These are phyloP conservation scores for Blastomyces gilchristii DNA, from an alignment of 2,329 filamentous ascomycete genomes.

Conservation along the genomic window DNA sequence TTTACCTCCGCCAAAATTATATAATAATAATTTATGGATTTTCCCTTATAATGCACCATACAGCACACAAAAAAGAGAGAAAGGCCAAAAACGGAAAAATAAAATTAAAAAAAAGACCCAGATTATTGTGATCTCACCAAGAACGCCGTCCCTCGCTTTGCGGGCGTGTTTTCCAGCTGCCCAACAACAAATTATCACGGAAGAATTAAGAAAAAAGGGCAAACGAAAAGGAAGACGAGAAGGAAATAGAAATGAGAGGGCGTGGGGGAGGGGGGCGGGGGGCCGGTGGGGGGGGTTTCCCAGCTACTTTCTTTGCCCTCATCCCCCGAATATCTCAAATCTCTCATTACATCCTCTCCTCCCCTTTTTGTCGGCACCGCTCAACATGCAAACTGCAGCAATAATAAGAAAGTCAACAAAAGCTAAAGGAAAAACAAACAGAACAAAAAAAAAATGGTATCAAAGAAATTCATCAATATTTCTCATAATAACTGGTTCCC, in stretches of 20 bases:
- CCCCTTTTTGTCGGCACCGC: neutral
- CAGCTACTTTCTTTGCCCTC: neutral
- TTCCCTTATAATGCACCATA: neutral
- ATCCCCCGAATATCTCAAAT: too few relatives aligned
- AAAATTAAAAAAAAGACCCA: neutral
- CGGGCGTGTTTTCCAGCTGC: neutral
- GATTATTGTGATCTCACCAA: neutral
- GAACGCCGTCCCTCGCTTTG: neutral
- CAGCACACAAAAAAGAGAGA: neutral
- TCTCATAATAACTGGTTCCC: conserved; percentile 35
- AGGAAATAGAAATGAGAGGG: conserved; percentile 12
- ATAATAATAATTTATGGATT: neutral
- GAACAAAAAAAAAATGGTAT: conserved; percentile 13
- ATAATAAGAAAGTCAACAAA: neutral
- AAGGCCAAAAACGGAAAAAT: neutral
- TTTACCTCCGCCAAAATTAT: neutral
- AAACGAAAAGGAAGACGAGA: conserved; percentile 11
- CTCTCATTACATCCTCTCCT: neutral
- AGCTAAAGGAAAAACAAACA: neutral
- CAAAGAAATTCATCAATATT: conserved; percentile 38
- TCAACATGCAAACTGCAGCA: neutral
- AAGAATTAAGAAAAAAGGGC: neutral
- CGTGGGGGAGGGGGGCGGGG: conserved; percentile 24
- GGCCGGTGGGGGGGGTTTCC: too few relatives aligned
- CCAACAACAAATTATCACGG: neutral